Evolutionary conservation across 106 monocot genomes (phyloP), one percentile per base, ranked within the genome.

Genomic region (Alisma plantagoaquatica): DNA sequence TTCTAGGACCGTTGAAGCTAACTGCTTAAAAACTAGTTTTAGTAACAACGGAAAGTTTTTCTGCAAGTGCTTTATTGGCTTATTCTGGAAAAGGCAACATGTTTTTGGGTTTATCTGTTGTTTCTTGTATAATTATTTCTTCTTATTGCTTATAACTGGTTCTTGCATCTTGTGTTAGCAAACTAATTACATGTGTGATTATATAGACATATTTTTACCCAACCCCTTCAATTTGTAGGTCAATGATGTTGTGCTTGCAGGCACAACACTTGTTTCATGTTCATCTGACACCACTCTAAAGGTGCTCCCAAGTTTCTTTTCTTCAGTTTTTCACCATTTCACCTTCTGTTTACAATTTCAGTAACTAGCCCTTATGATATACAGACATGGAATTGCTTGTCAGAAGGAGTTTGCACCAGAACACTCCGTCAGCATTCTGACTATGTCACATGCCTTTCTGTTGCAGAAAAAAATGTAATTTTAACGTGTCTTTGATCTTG

Each of bases 381-480:
- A 43, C 73, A 98, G 96, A 32, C 61, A 21, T 98, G 96, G 96
- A 84, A 77, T 64, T 63, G 73, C 66, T 79, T 89, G 30, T 98
- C 89, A 10, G 75, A 77, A 64, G 75, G 78, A 31, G 53, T 63
- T 61, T 98, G 96, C 50, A 77, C 74, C 26, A 82, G 75, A 53
- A 98, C 96, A 64, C 76, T 98, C 20, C 89, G 79, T 26, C 96
- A 98, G 58, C 96, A 98, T 82, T 82, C 96, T 33, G 96, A 98
- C 60, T 98, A 89, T 74, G 96, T 98, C 15, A 98, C 68, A 53
- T 90, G 89, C 56, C 85, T 98, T 64, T 75, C 89, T 58, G 68
- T 72, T 12, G 81, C 81, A 32, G 81, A 72, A 54, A 84, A 85
- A 43, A 89, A 90, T 81, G 96, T 98, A 89, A 12, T 26, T 11